Percentiles rank a stretch among this genome's conserved stretches.
phyloP scores from a whole-genome alignment of 1,284 basidiomycete genomes.

The Fistulinella cinereoalba region DNA sequence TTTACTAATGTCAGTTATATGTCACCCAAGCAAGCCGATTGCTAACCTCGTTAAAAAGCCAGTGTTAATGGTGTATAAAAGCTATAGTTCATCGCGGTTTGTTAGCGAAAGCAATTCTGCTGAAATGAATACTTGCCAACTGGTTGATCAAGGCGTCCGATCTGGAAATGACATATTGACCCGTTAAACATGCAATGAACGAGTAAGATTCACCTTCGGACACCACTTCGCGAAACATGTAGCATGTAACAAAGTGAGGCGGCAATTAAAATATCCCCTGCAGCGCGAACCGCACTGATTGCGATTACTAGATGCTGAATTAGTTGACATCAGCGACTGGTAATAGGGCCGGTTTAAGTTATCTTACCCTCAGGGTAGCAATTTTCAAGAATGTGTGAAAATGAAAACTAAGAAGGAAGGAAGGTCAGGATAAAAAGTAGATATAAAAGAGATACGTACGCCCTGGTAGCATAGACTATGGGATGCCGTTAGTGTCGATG shows the following conservation, averaged over 20 bases:
- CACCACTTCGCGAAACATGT: conserved; percentile 53
- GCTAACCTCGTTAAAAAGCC: conserved; percentile 38
- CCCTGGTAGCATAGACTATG: conserved; percentile 42
- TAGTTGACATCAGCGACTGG: conserved; percentile 47
- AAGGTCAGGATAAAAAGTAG: conserved; percentile 4
- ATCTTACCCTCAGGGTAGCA: conserved; percentile 21
- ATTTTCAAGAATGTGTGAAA: conserved; percentile 42
- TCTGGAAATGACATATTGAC: conserved; percentile 26
- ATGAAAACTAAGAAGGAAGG: conserved; percentile 20
- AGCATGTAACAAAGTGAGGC: conserved; percentile 48
- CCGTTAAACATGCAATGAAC: not conserved
- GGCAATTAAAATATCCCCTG: conserved; percentile 55
- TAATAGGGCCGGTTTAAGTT: conserved; percentile 1
- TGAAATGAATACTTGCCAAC: conserved; percentile 36
- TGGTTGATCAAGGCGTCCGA: conserved; percentile 48
- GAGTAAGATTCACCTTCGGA: conserved; percentile 40
- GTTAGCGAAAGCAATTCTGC: not conserved
- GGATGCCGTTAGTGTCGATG: too few relatives aligned
- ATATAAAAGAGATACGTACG: conserved; percentile 32
- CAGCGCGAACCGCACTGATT: conserved; percentile 55
- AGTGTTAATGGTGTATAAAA: conserved; percentile 49
- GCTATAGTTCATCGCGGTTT: conserved; percentile 29
- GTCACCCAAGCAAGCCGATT: too few relatives aligned
- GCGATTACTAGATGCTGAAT: too few relatives aligned
- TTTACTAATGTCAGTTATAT: conserved; percentile 11